Base-by-base conservation (phyloP, 2,329 filamentous ascomycete genomes). In the Thelonectria blattea region DNA sequence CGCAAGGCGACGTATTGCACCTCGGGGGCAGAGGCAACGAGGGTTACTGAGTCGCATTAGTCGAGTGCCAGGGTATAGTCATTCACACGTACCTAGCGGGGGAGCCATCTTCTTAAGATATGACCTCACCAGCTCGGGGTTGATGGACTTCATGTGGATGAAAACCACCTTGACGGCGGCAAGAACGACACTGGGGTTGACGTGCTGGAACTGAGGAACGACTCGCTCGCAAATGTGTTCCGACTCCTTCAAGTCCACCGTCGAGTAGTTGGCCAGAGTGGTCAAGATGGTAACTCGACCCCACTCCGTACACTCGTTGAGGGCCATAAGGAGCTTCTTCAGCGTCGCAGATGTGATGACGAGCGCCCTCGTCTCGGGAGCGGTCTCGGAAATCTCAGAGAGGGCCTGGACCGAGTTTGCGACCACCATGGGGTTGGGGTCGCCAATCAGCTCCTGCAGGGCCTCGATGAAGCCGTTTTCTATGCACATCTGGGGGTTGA, bases 41-140 rank as follows among this genome's bases (percentile, higher is more conserved):
- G 87, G 0, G 95, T 99, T 14, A 99, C 95, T 93, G 64, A 56
- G 34, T 15, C 8, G 46, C 15, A 52, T 58, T 45, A 61, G 52
- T n/a, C 24, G 3, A 14, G 17, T 18, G n/a, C n/a, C n/a, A n/a
- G n/a, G n/a, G n/a, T n/a, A n/a, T n/a, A n/a, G n/a, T 12, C 20
- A 15, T 12, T 18, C 5, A 27, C 24, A 74, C 84, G 66, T 82
- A 94, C 91, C 91, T 66, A 98, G 80, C 9, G 95, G 95, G 64
- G 95, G 95, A 1, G 95, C 94, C 95, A 99, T 99, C 81, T 99
- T 99, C 83, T 96, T 97, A 52, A 96, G 82, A 74, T 98, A 98
- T 64, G 91, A 92, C 70, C 89, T 88, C 64, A 90, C 89, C 46
- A 93, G 79, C 60, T 97, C 92, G 1, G 87, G 82, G 68, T 88